Percentiles rank a stretch among this genome's conserved stretches.
These are phyloP conservation scores for Irpex rosettiformis DNA, from an alignment of 1,284 basidiomycete genomes.

Conservation along the genomic window DNA sequence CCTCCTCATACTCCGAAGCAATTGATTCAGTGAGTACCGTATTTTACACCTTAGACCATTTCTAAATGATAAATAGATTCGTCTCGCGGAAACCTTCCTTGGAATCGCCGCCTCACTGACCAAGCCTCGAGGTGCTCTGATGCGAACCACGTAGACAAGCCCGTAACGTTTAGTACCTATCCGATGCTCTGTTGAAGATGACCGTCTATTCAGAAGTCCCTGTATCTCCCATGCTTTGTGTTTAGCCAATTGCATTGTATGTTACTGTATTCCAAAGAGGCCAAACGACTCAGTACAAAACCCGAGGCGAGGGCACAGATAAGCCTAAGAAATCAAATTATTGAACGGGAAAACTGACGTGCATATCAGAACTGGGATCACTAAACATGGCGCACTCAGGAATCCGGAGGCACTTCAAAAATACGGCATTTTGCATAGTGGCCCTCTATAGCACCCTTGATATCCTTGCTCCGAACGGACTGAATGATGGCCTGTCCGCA, in stretches of 20 bases:
- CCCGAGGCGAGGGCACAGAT: too few species aligned
- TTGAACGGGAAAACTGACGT: too few species aligned
- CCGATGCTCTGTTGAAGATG: conserved; percentile 1
- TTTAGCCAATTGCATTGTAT: too few species aligned
- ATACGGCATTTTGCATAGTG: conserved; percentile 44
- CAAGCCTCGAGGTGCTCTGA: conserved; percentile 49
- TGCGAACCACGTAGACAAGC: conserved; percentile 22
- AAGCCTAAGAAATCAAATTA: too few species aligned
- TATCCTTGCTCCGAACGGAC: conserved; percentile 40
- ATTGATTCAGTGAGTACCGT: conserved; percentile 46
- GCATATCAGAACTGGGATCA: too few species aligned
- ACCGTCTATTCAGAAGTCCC: too few species aligned
- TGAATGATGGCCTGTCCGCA: conserved; percentile 50
- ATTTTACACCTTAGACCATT: neutral
- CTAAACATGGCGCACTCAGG: too few species aligned
- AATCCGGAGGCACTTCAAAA: too few species aligned
- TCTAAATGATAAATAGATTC: conserved; percentile 35
- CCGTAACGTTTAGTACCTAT: neutral
- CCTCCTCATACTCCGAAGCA: conserved; percentile 50
- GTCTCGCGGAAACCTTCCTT: conserved; percentile 59
- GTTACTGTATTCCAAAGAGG: too few species aligned
- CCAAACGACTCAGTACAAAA: too few species aligned
- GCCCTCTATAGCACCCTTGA: conserved; percentile 35
- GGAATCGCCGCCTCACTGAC: conserved; percentile 56
- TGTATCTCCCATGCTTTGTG: too few species aligned